Percentiles rank a stretch among this genome's conserved stretches.
Evolutionary conservation across 768 basidiomycete species (phyloP).

Genomic region (Collybia nuda): DNA sequence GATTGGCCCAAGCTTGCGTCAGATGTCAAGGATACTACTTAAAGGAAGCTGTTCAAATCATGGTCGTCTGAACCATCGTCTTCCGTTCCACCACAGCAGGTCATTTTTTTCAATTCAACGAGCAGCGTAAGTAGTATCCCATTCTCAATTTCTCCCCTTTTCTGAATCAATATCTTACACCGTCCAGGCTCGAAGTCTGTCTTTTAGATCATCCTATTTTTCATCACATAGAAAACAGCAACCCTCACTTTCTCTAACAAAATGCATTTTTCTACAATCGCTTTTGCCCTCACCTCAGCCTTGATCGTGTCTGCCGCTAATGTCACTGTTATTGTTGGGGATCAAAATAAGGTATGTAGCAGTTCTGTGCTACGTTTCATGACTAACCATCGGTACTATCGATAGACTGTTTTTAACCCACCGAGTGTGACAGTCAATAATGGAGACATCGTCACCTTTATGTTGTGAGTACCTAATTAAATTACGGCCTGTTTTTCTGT

Average conservation of each 20-base stretch:
- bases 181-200: conserved; percentile 33
- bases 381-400: background rate
- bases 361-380: background rate
- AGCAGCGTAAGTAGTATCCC: conserved; percentile 40
- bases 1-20: background rate
- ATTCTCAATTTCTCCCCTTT: background rate
- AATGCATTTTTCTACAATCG: conserved; percentile 53
- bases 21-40: background rate
- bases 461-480: conserved; percentile 39
- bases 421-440: conserved; percentile 34
- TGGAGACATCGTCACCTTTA: conserved; percentile 53
- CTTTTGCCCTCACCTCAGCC: conserved; percentile 41
- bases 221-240: conserved; percentile 9
- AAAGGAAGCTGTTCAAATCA: background rate
- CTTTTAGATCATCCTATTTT: conserved; percentile 13
- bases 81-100: conserved; percentile 27
- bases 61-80: conserved; percentile 4
- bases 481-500: too few species aligned
- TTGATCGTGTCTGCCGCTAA: conserved; percentile 35
- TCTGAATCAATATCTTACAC: conserved; percentile 3
- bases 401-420: conserved; percentile 39
- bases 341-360: conserved; percentile 27
- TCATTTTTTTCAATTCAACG: conserved; percentile 34
- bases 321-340: conserved; percentile 42
- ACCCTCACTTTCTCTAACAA: conserved; percentile 23